Percentiles rank a stretch among this genome's conserved stretches.
These are phyloP conservation scores for Leccinum boreale DNA, from an alignment of 768 basidiomycete genomes.

Conservation along the genomic window DNA sequence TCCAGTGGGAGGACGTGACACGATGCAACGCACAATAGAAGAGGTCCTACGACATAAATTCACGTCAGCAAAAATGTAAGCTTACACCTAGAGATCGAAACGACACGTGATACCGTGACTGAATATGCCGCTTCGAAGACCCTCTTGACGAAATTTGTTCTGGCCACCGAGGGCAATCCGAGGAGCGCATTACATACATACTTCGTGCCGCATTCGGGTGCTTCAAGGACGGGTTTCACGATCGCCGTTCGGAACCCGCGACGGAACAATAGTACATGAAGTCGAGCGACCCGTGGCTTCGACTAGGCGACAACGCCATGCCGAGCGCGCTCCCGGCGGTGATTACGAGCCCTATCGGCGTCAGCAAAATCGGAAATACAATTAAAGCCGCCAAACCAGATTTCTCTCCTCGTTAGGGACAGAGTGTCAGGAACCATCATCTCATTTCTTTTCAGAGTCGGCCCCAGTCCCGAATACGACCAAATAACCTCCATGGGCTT, in stretches of 20 bases:
- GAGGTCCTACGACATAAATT: not conserved
- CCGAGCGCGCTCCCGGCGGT: not conserved
- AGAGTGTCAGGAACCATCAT: not conserved
- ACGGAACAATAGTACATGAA: not conserved
- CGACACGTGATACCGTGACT: not conserved
- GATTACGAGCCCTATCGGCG: not conserved
- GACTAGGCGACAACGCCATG: not conserved
- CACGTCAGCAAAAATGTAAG: not conserved
- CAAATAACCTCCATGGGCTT: not conserved
- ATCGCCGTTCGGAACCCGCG: not conserved
- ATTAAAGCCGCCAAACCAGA: not conserved
- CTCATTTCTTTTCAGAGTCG: not conserved
- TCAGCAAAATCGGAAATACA: not conserved
- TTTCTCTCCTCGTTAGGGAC: not conserved
- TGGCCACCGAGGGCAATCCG: not conserved
- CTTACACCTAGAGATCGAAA: not conserved
- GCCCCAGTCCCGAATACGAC: not conserved
- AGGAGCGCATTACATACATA: not conserved
- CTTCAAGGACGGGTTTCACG: not conserved
- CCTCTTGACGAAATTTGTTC: not conserved
- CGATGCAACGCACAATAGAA: not conserved
- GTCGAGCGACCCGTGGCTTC: not conserved
- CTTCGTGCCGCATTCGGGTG: not conserved
- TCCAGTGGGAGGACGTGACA: not conserved
- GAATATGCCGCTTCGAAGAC: not conserved